Evolutionary conservation across 2,329 filamentous ascomycete species (phyloP).

Genomic region (Chaetomium globosum): DNA sequence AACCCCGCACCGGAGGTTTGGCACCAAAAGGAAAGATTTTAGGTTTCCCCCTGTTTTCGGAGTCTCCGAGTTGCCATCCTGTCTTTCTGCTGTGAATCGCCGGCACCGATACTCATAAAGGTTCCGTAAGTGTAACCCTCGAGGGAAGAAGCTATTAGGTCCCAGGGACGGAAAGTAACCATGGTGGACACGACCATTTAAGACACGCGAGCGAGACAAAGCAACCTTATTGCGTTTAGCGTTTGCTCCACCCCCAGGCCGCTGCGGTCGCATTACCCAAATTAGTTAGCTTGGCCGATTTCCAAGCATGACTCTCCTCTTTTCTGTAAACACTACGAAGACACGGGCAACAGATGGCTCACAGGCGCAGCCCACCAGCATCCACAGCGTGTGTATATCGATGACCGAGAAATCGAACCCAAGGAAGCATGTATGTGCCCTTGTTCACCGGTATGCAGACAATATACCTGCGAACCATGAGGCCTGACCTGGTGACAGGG

Average conservation of each 20-base stretch:
- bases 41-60: neutral
- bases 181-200: neutral
- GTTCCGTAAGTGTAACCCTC: neutral
- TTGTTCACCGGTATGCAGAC: neutral
- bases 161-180: neutral
- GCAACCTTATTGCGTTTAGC: conserved; percentile 18
- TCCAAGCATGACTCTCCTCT: neutral
- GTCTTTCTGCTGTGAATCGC: neutral
- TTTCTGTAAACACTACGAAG: neutral
- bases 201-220: conserved; percentile 2
- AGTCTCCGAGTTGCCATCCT: neutral
- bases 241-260: conserved; percentile 10
- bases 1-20: conserved; percentile 24
- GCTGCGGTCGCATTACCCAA: neutral
- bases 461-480: neutral
- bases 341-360: no score
- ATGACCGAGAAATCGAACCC: no score
- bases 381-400: neutral
- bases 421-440: neutral
- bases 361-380: no score
- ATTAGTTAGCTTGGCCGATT: neutral
- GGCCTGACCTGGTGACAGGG: neutral
- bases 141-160: neutral
- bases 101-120: no score
- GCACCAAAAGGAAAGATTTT: conserved; percentile 27